Percentiles rank a stretch among this genome's conserved stretches.
phyloP scores from a whole-genome alignment of 176 grass and related monocot genomes.

The Oryza meyeriana region DNA sequence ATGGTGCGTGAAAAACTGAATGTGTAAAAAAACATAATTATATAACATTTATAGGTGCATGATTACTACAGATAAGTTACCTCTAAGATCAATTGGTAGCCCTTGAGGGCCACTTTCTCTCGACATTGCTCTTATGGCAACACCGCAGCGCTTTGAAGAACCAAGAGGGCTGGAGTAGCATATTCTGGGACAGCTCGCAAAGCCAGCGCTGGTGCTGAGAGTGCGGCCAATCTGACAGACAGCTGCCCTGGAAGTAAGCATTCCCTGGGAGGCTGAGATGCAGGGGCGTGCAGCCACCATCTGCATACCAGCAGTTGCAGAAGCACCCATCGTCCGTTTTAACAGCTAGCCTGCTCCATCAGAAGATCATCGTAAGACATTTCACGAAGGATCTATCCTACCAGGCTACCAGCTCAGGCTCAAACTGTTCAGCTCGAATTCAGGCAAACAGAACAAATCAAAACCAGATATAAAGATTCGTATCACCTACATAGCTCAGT shows the following conservation, averaged over 20 bases:
- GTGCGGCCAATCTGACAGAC: conserved; percentile 8
- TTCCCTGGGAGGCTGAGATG: conserved; percentile 45
- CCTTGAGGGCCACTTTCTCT: conserved; percentile 35
- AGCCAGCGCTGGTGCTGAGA: background rate
- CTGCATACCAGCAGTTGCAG: conserved; percentile 48
- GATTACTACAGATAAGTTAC: conserved; percentile 7
- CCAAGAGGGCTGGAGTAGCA: conserved; percentile 29
- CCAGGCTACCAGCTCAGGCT: background rate
- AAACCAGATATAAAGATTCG: background rate
- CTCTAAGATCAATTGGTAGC: conserved; percentile 90
- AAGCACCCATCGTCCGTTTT: conserved; percentile 48
- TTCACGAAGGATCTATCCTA: background rate
- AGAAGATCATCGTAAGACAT: background rate
- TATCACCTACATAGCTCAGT: background rate
- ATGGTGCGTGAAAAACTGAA: background rate
- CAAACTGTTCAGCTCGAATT: background rate
- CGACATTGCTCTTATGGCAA: conserved; percentile 61
- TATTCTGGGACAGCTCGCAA: conserved; percentile 33
- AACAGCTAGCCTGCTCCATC: background rate
- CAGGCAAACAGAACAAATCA: background rate
- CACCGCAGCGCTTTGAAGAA: conserved; percentile 10
- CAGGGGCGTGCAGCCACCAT: conserved; percentile 46
- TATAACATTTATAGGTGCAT: background rate
- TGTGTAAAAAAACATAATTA: background rate
- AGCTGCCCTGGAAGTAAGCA: conserved; percentile 26